A percentile compares a stretch with the other conserved stretches of the same genome.
phyloP scores from a whole-genome alignment of 768 basidiomycete species.

The Boletus subcaerulescens region DNA sequence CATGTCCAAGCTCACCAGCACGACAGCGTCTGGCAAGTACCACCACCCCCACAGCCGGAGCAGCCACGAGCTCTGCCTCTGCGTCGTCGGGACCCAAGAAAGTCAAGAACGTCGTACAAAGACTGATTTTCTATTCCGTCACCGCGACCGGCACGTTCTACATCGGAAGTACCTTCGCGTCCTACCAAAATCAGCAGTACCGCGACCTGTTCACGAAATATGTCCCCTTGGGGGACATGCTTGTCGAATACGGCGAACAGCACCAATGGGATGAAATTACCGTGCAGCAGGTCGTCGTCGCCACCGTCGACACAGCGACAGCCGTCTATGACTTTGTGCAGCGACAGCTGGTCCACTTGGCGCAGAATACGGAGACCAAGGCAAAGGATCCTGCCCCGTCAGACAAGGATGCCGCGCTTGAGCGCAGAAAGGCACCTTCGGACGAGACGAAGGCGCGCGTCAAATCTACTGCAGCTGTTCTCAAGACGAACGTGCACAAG shows the following conservation, averaged over 20 bases:
- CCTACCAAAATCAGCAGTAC: conserved; percentile 76
- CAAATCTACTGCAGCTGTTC: conserved; percentile 39
- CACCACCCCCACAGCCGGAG: conserved; percentile 38
- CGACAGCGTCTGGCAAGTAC: conserved; percentile 58
- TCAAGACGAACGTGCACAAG: conserved; percentile 50
- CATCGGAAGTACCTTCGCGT: conserved; percentile 72
- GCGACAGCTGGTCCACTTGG: conserved; percentile 43
- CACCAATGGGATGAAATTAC: conserved; percentile 79
- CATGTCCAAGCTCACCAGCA: background rate
- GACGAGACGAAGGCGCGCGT: conserved; percentile 45
- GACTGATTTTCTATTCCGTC: conserved; percentile 64
- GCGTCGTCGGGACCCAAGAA: conserved; percentile 41
- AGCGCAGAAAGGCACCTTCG: conserved; percentile 36
- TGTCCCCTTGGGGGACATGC: conserved; percentile 71
- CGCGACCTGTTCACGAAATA: conserved; percentile 81
- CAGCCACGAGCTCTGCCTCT: conserved; percentile 15
- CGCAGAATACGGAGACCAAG: conserved; percentile 27
- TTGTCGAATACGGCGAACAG: conserved; percentile 81
- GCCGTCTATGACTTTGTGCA: conserved; percentile 50
- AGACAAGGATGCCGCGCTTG: conserved; percentile 35
- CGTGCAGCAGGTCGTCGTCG: conserved; percentile 52
- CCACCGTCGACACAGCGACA: conserved; percentile 47
- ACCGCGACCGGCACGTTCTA: conserved; percentile 76
- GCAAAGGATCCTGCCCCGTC: conserved; percentile 20
- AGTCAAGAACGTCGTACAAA: conserved; percentile 53